These are phyloP conservation scores for Athelia psychrophila DNA, from an alignment of 1,284 basidiomycete species.

Conservation along the genomic window DNA sequence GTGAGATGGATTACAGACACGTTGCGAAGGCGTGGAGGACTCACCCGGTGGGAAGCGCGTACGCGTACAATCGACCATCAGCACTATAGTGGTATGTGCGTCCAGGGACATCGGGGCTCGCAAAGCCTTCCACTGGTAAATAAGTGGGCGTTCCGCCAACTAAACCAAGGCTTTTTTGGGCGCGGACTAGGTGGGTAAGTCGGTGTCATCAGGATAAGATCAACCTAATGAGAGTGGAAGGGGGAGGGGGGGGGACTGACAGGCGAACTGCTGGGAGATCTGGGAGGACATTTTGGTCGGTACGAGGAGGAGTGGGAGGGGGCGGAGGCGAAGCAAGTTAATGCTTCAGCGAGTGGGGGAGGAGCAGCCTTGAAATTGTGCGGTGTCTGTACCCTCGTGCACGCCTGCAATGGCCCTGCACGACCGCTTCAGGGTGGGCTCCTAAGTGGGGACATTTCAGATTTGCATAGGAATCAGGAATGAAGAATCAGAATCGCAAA, in stretches of 20 bases:
- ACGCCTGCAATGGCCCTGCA: too few relatives aligned
- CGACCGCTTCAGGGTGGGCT: too few relatives aligned
- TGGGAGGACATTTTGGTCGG: slow-evolving; percentile 58
- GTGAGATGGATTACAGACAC: slow-evolving; percentile 10
- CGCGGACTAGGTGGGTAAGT: slow-evolving; percentile 60
- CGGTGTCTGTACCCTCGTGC: too few relatives aligned
- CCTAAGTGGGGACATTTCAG: too few relatives aligned
- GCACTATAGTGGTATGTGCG: slow-evolving; percentile 83
- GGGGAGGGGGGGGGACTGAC: slow-evolving; percentile 43
- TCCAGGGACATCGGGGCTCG: slow-evolving; percentile 63
- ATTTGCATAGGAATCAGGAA: too few relatives aligned
- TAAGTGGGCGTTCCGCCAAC: slow-evolving; percentile 83
- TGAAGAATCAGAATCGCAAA: too few relatives aligned
- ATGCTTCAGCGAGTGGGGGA: slow-evolving; percentile 54
- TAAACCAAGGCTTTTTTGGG: slow-evolving; percentile 90
- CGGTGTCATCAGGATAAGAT: slow-evolving; percentile 4
- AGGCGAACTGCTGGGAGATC: slow-evolving; percentile 75
- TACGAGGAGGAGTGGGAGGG: slow-evolving; percentile 29
- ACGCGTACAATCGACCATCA: slow-evolving; percentile 87
- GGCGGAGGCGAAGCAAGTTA: slow-evolving; percentile 71
- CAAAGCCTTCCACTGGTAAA: slow-evolving; percentile 62
- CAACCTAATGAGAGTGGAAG: slow-evolving; percentile 8
- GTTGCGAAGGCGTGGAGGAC: slow-evolving; percentile 26
- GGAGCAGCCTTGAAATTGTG: too few relatives aligned
- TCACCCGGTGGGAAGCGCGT: slow-evolving; percentile 73